phyloP scores from a whole-genome alignment of 2,329 filamentous ascomycete genomes.

The Furcasterigmium furcatum region DNA sequence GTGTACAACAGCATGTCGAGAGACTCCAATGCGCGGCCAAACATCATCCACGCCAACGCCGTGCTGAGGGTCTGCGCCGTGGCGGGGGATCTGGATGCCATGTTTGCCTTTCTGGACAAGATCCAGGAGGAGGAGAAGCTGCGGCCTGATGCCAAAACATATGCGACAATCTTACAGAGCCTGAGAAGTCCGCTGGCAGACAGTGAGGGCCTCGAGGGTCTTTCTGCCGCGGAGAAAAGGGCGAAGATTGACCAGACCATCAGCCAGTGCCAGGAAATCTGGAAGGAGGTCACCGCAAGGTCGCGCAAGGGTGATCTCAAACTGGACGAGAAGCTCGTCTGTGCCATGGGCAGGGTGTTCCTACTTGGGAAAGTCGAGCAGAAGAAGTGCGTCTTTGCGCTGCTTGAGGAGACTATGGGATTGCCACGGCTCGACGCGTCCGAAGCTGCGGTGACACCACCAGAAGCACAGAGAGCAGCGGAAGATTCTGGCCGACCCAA shows the following conservation, averaged over 20 bases:
- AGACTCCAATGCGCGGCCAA: conserved; percentile 63
- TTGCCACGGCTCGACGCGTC: conserved; percentile 53
- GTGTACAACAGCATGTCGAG: conserved; percentile 74
- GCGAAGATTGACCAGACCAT: conserved; percentile 45
- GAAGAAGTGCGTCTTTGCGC: conserved; percentile 67
- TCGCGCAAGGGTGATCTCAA: conserved; percentile 70
- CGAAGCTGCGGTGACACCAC: conserved; percentile 17
- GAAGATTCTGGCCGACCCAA: no score
- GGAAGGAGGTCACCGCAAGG: conserved; percentile 73
- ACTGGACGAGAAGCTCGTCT: conserved; percentile 77
- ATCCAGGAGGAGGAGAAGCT: conserved; percentile 49
- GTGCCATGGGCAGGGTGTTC: conserved; percentile 78
- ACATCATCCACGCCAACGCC: conserved; percentile 83
- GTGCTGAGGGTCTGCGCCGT: conserved; percentile 78
- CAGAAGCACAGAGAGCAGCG: neutral
- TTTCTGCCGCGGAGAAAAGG: conserved; percentile 24
- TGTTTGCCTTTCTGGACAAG: conserved; percentile 74
- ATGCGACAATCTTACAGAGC: conserved; percentile 78
- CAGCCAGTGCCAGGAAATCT: conserved; percentile 68
- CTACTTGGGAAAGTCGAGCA: conserved; percentile 61
- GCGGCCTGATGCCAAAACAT: conserved; percentile 68
- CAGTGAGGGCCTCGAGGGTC: conserved; percentile 17
- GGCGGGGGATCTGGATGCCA: conserved; percentile 70
- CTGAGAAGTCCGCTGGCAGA: conserved; percentile 50
- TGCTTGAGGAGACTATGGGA: conserved; percentile 80